Evolutionary conservation across 805 yeast species (phyloP), one percentile per base, ranked within the genome.

Genomic region (Wickerhamomyces ciferrii): DNA sequence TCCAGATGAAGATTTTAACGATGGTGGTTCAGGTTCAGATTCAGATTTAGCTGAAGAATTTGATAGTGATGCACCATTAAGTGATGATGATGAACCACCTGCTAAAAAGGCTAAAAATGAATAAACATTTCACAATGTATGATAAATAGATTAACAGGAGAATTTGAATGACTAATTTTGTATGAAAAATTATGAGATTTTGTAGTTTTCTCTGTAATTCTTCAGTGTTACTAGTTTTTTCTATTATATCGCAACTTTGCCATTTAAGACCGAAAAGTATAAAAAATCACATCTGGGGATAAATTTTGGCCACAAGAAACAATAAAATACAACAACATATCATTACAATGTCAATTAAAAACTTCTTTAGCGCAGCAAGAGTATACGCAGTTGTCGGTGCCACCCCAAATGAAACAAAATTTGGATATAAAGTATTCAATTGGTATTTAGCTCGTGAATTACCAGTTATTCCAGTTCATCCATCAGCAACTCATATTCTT

Each of bases 1-100:
- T 48, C 76, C 68, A 24, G 98, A 90, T 68, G 97, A 84, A 62
- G 98, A 92, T 65, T 92, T 91, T 71, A 67, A 65, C 41, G 62
- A 41, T 32, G 46, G 29, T 25, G 50, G 46, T 21, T 77, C 66
- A 25, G 76, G 71, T 6, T 70, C 75, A 15, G 88, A 78, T 38
- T 78, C 81, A 35, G 96, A 87, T 54, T 81, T 82, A 38, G 95
- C 91, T 8, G 95, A 87, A 65, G 97, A 88, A 63, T 87, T 74
- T 58, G 92, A 86, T 59, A 83, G 89, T 13, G 87, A 86, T 55
- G 72, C 68, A 3, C 54, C 58, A 11, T 45, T 55, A 19, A 54
- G 61, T 44, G 61, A 55, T 25, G 65, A 50, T 4, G 58, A 49
- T 31, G 64, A 61, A 40, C 70, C 74, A 43, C 69, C 72, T n/a